Evolutionary conservation across 1,139 yeast species (phyloP), one percentile per base, ranked within the genome.

Genomic region (Oligophagozyma castellii): DNA sequence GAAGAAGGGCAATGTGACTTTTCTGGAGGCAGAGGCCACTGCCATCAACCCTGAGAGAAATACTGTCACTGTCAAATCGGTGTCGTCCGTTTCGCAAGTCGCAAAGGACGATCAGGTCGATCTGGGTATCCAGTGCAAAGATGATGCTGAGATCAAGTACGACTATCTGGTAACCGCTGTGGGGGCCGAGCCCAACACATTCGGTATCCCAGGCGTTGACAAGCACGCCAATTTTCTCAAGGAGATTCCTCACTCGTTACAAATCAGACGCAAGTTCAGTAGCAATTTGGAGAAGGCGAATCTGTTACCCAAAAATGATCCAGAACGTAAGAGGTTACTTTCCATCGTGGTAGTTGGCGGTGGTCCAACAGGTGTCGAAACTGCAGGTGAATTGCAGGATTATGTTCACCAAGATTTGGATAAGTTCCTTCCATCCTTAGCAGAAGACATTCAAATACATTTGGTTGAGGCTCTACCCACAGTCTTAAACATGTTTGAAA

Each of bases 1-100:
- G 55, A 70, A 73, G 45, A 72, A 80, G 41, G 84, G 84, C 44
- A 83, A 79, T 43, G 93, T 83, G 29, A 70, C 77, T 27, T 86
- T 80, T 59, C 73, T 80, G 56, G 95, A 86, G 62, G 95, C 95
- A 33, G 92, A 79, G 56, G 94, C 93, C 33, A 80, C 92, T 33
- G 67, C 70, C 35, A 72, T 86, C 45, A 93, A 84, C 57, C 77
- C 86, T 25, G 67, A 63, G 28, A 63, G 64, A 43, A 77, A 78
- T 53, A 65, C 70, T 26, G 68, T 86, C 39, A 69, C 73, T 45
- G 53, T 58, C 36, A 48, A 70, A 36, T 63, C 64, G 19, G 57
- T 63, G 31, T 56, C 63, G 23, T 47, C 58, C 26, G 62, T 58
- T 16, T 39, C 46, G 20, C 49, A 50, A 24, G 53, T 58, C 19